Evolutionary conservation across 768 basidiomycete species (phyloP).

Genomic region (Psilocybe cyanescens): DNA sequence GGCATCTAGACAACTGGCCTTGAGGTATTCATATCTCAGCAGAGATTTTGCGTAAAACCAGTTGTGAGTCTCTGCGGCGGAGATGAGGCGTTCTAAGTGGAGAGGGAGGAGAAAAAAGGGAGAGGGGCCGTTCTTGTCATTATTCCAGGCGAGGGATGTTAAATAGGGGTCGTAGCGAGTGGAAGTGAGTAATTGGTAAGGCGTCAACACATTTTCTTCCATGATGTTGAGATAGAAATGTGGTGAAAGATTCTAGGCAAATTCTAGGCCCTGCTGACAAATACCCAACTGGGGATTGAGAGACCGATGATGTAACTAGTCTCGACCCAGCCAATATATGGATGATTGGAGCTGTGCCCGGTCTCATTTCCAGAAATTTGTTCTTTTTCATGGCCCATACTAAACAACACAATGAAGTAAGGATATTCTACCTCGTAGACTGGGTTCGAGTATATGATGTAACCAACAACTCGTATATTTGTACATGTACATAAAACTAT

Average conservation of each 20-base stretch:
- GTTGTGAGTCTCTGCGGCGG: slow-evolving; percentile 51
- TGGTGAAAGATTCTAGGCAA: neutral
- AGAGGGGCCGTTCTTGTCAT: slow-evolving; percentile 52
- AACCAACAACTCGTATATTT: neutral
- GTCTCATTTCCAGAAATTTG: too few relatives aligned
- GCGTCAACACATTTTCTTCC: slow-evolving; percentile 3
- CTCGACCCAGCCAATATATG: too few relatives aligned
- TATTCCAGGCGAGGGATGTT: slow-evolving; percentile 57
- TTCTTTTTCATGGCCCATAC: too few relatives aligned
- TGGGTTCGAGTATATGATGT: too few relatives aligned
- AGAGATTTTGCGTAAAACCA: slow-evolving; percentile 46
- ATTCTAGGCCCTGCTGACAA: neutral
- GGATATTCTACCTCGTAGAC: too few relatives aligned
- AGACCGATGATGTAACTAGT: neutral
- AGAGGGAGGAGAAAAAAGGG: slow-evolving; percentile 64
- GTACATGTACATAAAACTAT: neutral
- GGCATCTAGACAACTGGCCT: slow-evolving; percentile 46
- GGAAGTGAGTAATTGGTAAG: slow-evolving; percentile 51
- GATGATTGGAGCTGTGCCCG: too few relatives aligned
- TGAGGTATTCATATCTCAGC: slow-evolving; percentile 44
- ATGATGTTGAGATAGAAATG: neutral
- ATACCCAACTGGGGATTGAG: neutral
- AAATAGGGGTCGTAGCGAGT: slow-evolving; percentile 63
- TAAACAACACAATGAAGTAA: too few relatives aligned
- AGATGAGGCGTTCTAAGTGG: slow-evolving; percentile 62